Conservation (phyloP, 768 basidiomycete species). For the Wakefieldia striispora region DNA sequence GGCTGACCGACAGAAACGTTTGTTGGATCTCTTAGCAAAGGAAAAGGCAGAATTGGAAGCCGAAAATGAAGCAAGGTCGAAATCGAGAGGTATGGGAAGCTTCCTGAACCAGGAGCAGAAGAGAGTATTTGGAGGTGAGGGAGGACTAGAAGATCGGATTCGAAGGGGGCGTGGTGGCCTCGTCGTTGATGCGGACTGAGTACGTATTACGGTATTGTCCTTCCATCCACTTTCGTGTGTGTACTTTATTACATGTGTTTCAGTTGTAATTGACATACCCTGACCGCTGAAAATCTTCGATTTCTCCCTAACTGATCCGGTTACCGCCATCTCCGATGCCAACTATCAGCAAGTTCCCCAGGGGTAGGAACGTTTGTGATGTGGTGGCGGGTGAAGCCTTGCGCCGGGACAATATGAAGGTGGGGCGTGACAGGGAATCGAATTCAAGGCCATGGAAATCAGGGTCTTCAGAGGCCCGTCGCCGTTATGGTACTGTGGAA, state of each 20-base stretch:
- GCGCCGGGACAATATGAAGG: too few species aligned
- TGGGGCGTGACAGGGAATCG: too few species aligned
- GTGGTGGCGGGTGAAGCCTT: background rate
- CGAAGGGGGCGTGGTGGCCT: slow-evolving; percentile 68
- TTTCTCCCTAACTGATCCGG: background rate
- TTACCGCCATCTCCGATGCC: background rate
- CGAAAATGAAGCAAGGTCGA: slow-evolving; percentile 64
- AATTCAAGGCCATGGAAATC: background rate
- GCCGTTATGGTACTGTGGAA: background rate
- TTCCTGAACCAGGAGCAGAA: slow-evolving; percentile 85
- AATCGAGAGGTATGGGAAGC: slow-evolving; percentile 73
- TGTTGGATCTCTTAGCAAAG: slow-evolving; percentile 65
- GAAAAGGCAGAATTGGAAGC: slow-evolving; percentile 77
- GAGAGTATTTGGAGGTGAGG: slow-evolving; percentile 75
- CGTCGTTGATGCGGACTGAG: slow-evolving; percentile 51
- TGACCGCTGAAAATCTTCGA: background rate
- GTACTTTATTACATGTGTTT: slow-evolving; percentile 5
- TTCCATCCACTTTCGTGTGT: slow-evolving; percentile 2
- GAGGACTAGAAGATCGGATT: slow-evolving; percentile 78
- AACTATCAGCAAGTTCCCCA: too few species aligned
- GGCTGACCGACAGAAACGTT: slow-evolving; percentile 66
- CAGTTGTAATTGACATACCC: background rate
- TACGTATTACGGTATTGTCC: slow-evolving; percentile 1
- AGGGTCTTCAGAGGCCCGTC: background rate
- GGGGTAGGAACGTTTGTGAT: background rate